These are phyloP conservation scores for Penicillium sp. DNA, from an alignment of 2,329 filamentous ascomycete genomes.

Conservation along the genomic window DNA sequence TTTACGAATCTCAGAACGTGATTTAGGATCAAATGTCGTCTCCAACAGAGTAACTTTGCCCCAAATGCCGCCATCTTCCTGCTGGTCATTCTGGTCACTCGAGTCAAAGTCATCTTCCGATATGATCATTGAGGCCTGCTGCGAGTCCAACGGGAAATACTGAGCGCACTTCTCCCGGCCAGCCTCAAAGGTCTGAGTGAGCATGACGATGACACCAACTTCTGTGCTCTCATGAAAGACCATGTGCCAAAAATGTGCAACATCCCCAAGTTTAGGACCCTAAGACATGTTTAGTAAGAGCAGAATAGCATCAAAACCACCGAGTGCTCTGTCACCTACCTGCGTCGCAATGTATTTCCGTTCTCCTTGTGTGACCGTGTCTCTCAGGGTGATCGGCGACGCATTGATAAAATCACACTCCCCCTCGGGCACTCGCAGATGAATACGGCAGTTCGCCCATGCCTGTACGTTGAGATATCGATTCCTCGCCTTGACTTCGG, in stretches of 20 bases:
- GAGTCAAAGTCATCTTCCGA: conserved; percentile 35
- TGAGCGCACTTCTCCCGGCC: conserved; percentile 78
- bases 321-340: conserved; percentile 33
- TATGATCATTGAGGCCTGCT: conserved; percentile 48
- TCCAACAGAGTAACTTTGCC: conserved; percentile 63
- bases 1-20: conserved; percentile 67
- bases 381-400: conserved; percentile 62
- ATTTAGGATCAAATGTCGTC: conserved; percentile 52
- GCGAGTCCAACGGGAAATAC: conserved; percentile 68
- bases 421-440: conserved; percentile 69
- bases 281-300: conserved; percentile 26
- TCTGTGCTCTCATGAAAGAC: conserved; percentile 72
- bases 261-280: conserved; percentile 73
- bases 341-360: conserved; percentile 84
- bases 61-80: conserved; percentile 59
- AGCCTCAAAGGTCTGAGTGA: conserved; percentile 81
- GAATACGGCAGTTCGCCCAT: conserved; percentile 80
- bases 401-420: conserved; percentile 78
- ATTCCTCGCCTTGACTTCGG: conserved; percentile 62
- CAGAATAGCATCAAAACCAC: neutral
- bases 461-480: conserved; percentile 87
- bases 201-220: conserved; percentile 83
- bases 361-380: conserved; percentile 43
- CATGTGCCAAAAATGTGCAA: conserved; percentile 93
- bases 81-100: conserved; percentile 59